Conservation (phyloP, 2,329 filamentous ascomycete species). For the Malbranchea cinnamomea region DNA sequence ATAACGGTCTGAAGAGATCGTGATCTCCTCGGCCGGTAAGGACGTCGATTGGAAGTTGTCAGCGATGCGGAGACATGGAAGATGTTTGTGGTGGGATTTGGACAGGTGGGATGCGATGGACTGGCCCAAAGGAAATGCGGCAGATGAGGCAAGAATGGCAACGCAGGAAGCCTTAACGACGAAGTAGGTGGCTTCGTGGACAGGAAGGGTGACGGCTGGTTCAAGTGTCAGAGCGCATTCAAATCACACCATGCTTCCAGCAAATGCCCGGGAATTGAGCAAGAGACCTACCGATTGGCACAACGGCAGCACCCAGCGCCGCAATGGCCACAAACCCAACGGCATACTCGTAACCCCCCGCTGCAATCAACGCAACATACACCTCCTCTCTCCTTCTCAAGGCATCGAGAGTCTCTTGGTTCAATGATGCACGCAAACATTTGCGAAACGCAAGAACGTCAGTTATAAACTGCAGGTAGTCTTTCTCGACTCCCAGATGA, state of each 20-base stretch:
- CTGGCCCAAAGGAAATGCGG: slow-evolving; percentile 15
- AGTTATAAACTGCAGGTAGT: slow-evolving; percentile 9
- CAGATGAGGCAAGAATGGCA: slow-evolving; percentile 24
- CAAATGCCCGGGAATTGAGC: background rate
- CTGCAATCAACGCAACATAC: slow-evolving; percentile 29
- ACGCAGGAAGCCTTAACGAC: slow-evolving; percentile 25
- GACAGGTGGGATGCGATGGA: slow-evolving; percentile 16
- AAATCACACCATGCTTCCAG: too few relatives aligned
- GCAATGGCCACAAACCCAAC: slow-evolving; percentile 35
- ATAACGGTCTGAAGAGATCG: slow-evolving; percentile 13
- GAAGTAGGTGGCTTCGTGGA: slow-evolving; percentile 31
- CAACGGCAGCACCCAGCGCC: slow-evolving; percentile 32
- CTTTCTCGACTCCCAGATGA: slow-evolving; percentile 9
- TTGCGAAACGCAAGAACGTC: slow-evolving; percentile 9
- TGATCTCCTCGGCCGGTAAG: slow-evolving; percentile 5
- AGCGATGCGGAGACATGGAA: slow-evolving; percentile 6
- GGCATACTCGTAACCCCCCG: slow-evolving; percentile 34
- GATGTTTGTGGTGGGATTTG: slow-evolving; percentile 16
- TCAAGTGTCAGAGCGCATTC: background rate
- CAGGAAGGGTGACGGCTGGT: slow-evolving; percentile 25
- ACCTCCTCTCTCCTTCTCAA: slow-evolving; percentile 11
- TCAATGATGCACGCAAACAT: slow-evolving; percentile 5
- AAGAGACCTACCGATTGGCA: slow-evolving; percentile 22
- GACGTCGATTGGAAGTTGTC: slow-evolving; percentile 1
- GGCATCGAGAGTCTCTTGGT: slow-evolving; percentile 6